These are phyloP conservation scores for Backusella parvicylindrica DNA, from an alignment of 192 early-diverging fungal species.

Conservation along the genomic window DNA sequence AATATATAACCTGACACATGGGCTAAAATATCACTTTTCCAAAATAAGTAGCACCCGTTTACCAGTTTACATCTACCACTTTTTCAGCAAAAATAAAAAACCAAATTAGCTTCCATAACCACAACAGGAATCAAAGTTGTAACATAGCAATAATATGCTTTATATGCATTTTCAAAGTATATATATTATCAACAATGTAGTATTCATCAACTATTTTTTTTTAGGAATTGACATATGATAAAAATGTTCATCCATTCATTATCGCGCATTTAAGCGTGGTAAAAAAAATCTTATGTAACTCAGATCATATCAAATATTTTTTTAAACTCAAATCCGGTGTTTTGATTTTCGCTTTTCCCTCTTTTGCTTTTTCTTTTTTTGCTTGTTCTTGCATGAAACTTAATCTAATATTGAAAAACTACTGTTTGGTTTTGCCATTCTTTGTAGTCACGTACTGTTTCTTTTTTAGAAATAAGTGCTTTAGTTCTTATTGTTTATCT, in stretches of 20 bases:
- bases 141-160: too few species aligned
- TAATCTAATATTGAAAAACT: background rate
- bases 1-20: background rate
- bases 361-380: background rate
- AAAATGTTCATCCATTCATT: too few species aligned
- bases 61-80: too few species aligned
- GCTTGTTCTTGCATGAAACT: background rate
- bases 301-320: background rate
- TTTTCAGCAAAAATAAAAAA: too few species aligned
- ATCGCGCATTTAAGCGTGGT: too few species aligned
- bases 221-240: too few species aligned
- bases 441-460: background rate
- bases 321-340: background rate
- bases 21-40: background rate
- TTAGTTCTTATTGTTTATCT: background rate
- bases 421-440: background rate
- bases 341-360: background rate
- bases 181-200: too few species aligned
- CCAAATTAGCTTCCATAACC: too few species aligned
- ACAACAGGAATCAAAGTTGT: too few species aligned
- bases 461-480: background rate
- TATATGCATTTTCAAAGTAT: too few species aligned
- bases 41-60: too few species aligned
- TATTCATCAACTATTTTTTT: too few species aligned
- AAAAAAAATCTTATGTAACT: background rate